These are phyloP conservation scores for Gyrodon lividus DNA, from an alignment of 768 basidiomycete species.

Conservation along the genomic window DNA sequence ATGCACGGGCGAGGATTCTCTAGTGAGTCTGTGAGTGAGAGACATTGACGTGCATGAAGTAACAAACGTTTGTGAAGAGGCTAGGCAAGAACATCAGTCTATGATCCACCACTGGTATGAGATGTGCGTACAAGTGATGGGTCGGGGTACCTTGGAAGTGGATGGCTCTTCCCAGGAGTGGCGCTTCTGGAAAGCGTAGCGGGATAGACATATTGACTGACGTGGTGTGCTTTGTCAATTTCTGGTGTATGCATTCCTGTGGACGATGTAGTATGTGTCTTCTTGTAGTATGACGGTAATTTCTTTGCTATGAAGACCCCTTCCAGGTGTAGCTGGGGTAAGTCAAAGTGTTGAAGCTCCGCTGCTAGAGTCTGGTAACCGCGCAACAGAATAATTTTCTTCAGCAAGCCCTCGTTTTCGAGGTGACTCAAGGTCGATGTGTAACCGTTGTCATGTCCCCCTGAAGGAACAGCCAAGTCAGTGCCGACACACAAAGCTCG, in stretches of 20 bases:
- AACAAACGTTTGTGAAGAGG: constrained; percentile 33
- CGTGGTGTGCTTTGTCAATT: constrained; percentile 4
- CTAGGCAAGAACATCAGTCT: constrained; percentile 12
- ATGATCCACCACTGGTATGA: not conserved
- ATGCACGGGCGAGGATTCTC: constrained; percentile 40
- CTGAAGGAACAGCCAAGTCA: constrained; percentile 7
- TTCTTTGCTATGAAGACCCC: constrained; percentile 38
- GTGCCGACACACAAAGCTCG: not conserved
- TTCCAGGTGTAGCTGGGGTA: constrained; percentile 34
- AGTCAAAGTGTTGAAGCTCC: constrained; percentile 31
- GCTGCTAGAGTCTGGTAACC: constrained; percentile 38
- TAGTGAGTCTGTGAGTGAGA: constrained; percentile 5
- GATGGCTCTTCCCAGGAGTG: not conserved
- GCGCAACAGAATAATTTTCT: constrained; percentile 39
- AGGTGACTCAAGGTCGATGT: constrained; percentile 36
- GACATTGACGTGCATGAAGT: not conserved
- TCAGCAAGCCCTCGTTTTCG: constrained; percentile 37
- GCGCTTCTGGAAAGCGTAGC: not conserved
- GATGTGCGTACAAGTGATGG: constrained; percentile 2
- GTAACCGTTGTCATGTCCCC: constrained; percentile 44
- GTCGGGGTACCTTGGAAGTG: constrained; percentile 5
- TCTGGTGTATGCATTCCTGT: constrained; percentile 13
- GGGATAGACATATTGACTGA: not conserved
- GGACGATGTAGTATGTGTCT: not conserved
- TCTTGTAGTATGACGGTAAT: constrained; percentile 8